phyloP scores from a whole-genome alignment of 805 yeast species.

The Starmerella tilneyi region DNA sequence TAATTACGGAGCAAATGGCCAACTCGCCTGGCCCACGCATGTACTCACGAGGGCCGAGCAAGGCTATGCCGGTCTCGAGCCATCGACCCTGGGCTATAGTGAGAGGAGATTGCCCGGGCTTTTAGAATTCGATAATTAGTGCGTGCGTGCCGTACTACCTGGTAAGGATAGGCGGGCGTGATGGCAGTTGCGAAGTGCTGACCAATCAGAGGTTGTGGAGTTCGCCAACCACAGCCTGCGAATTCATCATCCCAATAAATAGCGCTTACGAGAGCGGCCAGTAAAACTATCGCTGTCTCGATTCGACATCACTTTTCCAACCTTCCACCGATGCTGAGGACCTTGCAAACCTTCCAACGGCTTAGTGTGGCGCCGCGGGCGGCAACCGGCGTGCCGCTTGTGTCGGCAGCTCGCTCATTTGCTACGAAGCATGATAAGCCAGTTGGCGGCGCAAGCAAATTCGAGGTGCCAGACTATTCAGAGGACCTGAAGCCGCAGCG shows the following conservation, averaged over 20 bases:
- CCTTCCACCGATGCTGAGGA: conserved; percentile 16
- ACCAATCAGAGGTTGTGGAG: conserved; percentile 11
- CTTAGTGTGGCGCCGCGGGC: conserved; percentile 10
- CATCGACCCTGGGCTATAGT: too few species aligned
- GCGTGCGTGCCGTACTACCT: too few species aligned
- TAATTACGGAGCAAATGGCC: too few species aligned
- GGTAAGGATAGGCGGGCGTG: too few species aligned
- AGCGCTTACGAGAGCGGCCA: conserved; percentile 15
- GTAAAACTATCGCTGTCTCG: conserved; percentile 8
- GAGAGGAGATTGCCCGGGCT: too few species aligned
- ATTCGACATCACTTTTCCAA: neutral
- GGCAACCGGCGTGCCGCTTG: conserved; percentile 4
- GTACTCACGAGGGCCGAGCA: too few species aligned
- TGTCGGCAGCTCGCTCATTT: conserved; percentile 14
- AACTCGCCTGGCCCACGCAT: too few species aligned
- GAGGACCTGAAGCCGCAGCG: conserved; percentile 62
- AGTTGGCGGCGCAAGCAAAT: conserved; percentile 42
- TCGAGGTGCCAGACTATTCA: conserved; percentile 84
- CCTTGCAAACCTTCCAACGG: conserved; percentile 19
- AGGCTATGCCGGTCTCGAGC: too few species aligned
- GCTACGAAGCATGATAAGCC: conserved; percentile 24
- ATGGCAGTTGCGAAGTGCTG: conserved; percentile 1
- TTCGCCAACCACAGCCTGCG: conserved; percentile 19
- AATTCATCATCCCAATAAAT: conserved; percentile 6
- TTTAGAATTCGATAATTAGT: too few species aligned